A percentile compares a stretch with the other conserved stretches of the same genome.
phyloP scores from a whole-genome alignment of 2,329 filamentous ascomycete genomes.

The Xylariaceae sp. region DNA sequence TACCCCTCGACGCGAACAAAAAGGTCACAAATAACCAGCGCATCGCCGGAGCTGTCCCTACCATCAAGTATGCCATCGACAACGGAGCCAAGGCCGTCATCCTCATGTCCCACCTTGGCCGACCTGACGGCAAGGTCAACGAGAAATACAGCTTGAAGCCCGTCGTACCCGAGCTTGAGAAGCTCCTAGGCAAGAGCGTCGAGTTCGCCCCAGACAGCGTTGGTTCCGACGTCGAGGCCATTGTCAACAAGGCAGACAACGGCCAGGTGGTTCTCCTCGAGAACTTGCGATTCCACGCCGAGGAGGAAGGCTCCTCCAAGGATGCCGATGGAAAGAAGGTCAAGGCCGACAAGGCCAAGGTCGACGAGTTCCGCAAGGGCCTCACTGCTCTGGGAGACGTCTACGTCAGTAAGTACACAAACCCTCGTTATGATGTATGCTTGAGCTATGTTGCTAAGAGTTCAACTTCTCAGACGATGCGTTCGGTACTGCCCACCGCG shows the following conservation, averaged over 20 bases:
- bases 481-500: conserved; percentile 96
- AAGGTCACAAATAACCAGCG: conserved; percentile 98
- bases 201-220: conserved; percentile 89
- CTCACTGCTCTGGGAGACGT: conserved; percentile 92
- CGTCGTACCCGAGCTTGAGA: conserved; percentile 86
- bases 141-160: conserved; percentile 93
- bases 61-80: conserved; percentile 90
- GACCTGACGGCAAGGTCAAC: conserved; percentile 85
- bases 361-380: conserved; percentile 90
- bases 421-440: not conserved
- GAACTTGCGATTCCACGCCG: conserved; percentile 96
- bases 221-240: conserved; percentile 82
- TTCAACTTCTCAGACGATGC: conserved; percentile 68
- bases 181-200: conserved; percentile 79
- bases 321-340: conserved; percentile 93
- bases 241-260: conserved; percentile 75
- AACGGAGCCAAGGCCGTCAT: conserved; percentile 88
- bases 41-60: conserved; percentile 91
- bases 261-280: conserved; percentile 88
- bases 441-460: conserved; percentile 8
- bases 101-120: conserved; percentile 97
- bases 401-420: conserved; percentile 74
- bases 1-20: conserved; percentile 87
- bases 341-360: conserved; percentile 92
- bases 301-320: conserved; percentile 96